Evolutionary conservation across 73 alveolate species (phyloP).

Genomic region (Blepharisma japonicum): DNA sequence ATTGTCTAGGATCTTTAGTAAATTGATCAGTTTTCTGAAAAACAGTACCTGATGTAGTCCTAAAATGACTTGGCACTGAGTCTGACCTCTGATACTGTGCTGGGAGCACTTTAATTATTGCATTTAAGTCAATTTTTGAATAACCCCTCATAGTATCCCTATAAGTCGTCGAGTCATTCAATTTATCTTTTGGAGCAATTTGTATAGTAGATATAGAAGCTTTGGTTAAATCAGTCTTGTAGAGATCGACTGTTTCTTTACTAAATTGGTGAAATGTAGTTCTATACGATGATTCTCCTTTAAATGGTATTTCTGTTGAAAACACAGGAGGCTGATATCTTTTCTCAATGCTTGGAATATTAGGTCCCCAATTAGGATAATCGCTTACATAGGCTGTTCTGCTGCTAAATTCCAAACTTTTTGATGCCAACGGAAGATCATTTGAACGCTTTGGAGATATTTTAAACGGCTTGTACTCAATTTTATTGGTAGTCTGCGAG

Average conservation of each 20-base stretch:
- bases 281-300: neutral
- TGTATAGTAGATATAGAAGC: neutral
- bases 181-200: slow-evolving; percentile 8
- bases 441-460: neutral
- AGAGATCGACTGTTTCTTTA: neutral
- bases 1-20: too few relatives aligned
- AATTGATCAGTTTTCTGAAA: too few relatives aligned
- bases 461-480: neutral
- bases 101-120: neutral
- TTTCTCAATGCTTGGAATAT: neutral
- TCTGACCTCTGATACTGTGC: neutral
- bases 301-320: neutral
- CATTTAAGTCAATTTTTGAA: neutral
- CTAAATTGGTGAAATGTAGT: neutral
- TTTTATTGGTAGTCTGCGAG: neutral
- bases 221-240: neutral
- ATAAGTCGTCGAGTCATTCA: slow-evolving; percentile 7
- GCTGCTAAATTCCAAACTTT: neutral
- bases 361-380: slow-evolving; percentile 14
- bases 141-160: neutral
- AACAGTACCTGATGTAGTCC: neutral
- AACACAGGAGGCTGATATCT: slow-evolving; percentile 8
- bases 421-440: neutral
- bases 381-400: neutral
- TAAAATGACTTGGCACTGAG: neutral